Conservation (phyloP, 768 basidiomycete species). For the Panus rudis region DNA sequence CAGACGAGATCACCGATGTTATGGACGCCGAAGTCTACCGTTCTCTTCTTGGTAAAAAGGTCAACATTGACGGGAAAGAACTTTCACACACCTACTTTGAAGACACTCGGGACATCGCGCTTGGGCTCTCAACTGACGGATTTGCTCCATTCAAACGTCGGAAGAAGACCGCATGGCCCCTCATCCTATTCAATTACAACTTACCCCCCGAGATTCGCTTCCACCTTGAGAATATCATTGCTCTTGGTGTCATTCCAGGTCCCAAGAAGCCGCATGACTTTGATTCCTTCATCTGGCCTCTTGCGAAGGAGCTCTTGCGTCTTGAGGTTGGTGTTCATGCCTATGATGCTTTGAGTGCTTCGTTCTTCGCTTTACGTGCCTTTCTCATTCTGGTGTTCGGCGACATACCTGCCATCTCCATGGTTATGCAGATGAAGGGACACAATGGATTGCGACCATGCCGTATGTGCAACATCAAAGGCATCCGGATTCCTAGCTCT, state of each 20-base stretch:
- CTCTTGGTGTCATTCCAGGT: conserved; percentile 18
- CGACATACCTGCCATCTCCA: conserved; percentile 18
- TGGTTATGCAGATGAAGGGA: conserved; percentile 20
- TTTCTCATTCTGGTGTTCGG: conserved; percentile 17
- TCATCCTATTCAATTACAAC: conserved; percentile 36
- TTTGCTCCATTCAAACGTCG: conserved; percentile 30
- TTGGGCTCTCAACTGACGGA: conserved; percentile 36
- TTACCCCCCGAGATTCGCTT: conserved; percentile 14
- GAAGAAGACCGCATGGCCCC: conserved; percentile 29
- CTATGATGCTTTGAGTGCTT: conserved; percentile 3
- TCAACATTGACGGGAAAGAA: conserved; percentile 22
- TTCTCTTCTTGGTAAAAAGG: conserved; percentile 13
- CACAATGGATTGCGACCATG: conserved; percentile 19
- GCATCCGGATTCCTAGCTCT: conserved; percentile 5
- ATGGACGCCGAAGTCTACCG: conserved; percentile 31
- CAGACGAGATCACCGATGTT: conserved; percentile 24
- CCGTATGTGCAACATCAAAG: conserved; percentile 16
- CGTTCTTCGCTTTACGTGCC: conserved; percentile 12
- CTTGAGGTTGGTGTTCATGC: conserved; percentile 15
- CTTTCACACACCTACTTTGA: conserved; percentile 28
- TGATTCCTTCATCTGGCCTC: too few relatives aligned
- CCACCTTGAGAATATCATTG: conserved; percentile 14
- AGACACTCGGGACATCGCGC: conserved; percentile 32
- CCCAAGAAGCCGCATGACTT: conserved; percentile 13
- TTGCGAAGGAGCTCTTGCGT: conserved; percentile 17